A percentile compares a stretch with the other conserved stretches of the same genome.
Conservation (phyloP, 257 asterid species). For the Plantago ovata region DNA sequence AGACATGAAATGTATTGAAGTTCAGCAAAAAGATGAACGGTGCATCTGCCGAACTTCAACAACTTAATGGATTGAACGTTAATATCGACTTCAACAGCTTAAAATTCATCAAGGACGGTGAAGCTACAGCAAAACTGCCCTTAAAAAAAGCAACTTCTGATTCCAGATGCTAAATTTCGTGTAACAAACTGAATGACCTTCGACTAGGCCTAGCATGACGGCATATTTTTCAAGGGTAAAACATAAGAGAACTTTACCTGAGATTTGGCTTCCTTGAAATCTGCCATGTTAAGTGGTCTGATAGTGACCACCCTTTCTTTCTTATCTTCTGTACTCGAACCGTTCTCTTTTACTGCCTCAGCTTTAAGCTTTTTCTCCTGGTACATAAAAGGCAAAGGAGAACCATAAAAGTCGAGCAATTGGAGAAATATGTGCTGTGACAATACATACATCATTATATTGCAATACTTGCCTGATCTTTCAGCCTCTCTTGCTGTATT, state of each 20-base stretch:
- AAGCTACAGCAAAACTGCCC: too few relatives aligned
- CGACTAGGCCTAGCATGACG: not conserved
- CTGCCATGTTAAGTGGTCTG: conserved; percentile 74
- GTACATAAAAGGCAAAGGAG: conserved; percentile 1
- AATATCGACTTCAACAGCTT: too few relatives aligned
- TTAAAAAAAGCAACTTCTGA: too few relatives aligned
- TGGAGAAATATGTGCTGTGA: not conserved
- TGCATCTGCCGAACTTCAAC: too few relatives aligned
- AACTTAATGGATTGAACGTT: too few relatives aligned
- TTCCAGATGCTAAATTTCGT: too few relatives aligned
- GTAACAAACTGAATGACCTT: too few relatives aligned
- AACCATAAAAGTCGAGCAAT: conserved; percentile 5
- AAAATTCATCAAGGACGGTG: too few relatives aligned
- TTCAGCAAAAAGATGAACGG: too few relatives aligned
- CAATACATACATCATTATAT: not conserved
- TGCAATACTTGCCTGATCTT: conserved; percentile 36
- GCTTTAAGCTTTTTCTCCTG: conserved; percentile 41
- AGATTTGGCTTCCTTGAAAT: conserved; percentile 68
- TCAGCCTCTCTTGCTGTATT: conserved; percentile 62
- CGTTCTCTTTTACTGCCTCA: conserved; percentile 26
- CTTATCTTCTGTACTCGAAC: conserved; percentile 25
- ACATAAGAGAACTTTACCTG: conserved; percentile 40
- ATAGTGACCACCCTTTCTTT: conserved; percentile 59
- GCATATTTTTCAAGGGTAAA: not conserved
- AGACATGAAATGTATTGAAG: too few relatives aligned